Conservation (phyloP, 2,329 filamentous ascomycete genomes). For the Ascochyta viciae-villosae region DNA sequence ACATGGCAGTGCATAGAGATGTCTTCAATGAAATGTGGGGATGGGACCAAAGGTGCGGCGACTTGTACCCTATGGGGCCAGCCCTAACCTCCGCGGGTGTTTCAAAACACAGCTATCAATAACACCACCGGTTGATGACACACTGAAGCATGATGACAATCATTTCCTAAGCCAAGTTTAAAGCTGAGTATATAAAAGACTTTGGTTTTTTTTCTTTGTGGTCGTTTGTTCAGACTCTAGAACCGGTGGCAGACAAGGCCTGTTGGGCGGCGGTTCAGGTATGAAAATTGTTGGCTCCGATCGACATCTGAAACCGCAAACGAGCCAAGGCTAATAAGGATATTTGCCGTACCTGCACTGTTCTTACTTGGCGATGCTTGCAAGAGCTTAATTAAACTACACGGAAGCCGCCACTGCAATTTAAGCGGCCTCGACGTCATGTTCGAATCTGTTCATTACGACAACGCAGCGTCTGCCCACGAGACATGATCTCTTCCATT, state of each 20-base stretch:
- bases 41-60: neutral
- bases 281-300: neutral
- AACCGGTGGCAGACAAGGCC: neutral
- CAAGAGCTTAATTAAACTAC: conserved; percentile 3
- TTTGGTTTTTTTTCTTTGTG: neutral
- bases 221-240: neutral
- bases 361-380: conserved; percentile 11
- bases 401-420: neutral
- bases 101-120: neutral
- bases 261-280: neutral
- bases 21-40: conserved; percentile 1
- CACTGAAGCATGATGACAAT: neutral
- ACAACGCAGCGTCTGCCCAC: too few relatives aligned
- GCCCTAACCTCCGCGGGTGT: neutral
- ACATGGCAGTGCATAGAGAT: neutral
- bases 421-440: too few relatives aligned
- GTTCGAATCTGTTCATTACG: too few relatives aligned
- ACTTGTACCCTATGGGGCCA: neutral
- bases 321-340: neutral
- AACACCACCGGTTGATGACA: conserved; percentile 7
- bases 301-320: neutral
- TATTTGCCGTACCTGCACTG: conserved; percentile 7
- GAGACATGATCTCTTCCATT: too few relatives aligned
- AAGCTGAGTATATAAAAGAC: neutral
- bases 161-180: neutral